Base-by-base conservation (phyloP, 495 filamentous ascomycete genomes). In the Lepidopterella palustris region DNA sequence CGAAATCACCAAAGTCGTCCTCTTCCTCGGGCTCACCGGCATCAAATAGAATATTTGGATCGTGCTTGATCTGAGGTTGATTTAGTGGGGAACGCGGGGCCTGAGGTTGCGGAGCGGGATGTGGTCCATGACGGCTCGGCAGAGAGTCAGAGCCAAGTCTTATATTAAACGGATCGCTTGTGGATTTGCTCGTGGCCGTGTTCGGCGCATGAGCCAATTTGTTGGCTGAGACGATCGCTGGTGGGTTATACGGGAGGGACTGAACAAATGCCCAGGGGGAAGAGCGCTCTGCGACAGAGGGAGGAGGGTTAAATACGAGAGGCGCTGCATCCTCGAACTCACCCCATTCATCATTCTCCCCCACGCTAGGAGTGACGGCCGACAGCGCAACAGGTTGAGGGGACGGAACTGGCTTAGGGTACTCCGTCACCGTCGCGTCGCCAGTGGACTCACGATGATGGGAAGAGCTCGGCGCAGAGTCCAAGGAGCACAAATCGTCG, bases 241-340 rank as follows among this genome's bases (percentile, higher is more conserved):
- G 39, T 42, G 9, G 10, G 35, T 42, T 42, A 42, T 42, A 42
- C 9, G 2, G 35, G 3, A 47, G 55, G 18, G 18, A 27, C 15
- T 48, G 24, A 42, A 57, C 40, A 15, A 26, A 39, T 32, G 15
- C 32, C 51, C 21, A 45, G n/a, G 25, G 8, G 20, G n/a, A 3
- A 28, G 50, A 24, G 20, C 45, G 31, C 53, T 20, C 20, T 42
- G n/a, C 13, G 13, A 45, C 31, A 18, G 57, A 45, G 20, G 15
- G 18, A 28, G 54, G 13, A 24, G 62, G 49, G 31, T 55, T 26
- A 3, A 25, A 20, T 40, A 53, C 48, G 15, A 32, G 20, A 23
- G 69, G 65, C 39, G 76, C 72, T 10, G 74, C 66, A 53, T 78
- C 76, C 55, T 81, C 74, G 67, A 85, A 85, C 47, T 83, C 79